phyloP scores from a whole-genome alignment of 306 rosid genomes.

The Adenanthera pavonina region DNA sequence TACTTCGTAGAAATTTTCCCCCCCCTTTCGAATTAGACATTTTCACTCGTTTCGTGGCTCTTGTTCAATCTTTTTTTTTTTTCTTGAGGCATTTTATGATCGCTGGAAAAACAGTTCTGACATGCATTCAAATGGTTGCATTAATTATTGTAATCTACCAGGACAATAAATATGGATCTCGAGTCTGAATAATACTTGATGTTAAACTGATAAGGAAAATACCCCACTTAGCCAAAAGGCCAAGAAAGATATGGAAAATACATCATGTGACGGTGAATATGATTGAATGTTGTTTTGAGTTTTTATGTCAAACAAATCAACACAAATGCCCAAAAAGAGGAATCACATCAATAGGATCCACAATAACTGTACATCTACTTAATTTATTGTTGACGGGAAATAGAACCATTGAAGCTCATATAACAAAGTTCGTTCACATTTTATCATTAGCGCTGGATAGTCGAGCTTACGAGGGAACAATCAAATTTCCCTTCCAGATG shows the following conservation, averaged over 20 bases:
- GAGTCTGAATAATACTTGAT: too few species aligned
- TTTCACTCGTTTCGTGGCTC: too few species aligned
- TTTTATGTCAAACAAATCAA: too few species aligned
- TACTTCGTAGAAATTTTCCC: too few species aligned
- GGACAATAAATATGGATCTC: background rate
- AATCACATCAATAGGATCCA: background rate
- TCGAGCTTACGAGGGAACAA: background rate
- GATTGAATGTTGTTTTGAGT: background rate
- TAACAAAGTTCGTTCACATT: background rate
- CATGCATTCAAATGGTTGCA: conserved; percentile 18
- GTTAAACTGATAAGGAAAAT: too few species aligned
- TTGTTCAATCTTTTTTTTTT: too few species aligned
- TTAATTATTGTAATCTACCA: background rate
- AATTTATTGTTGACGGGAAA: background rate
- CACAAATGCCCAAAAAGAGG: too few species aligned
- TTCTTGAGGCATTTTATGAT: too few species aligned
- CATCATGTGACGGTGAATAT: background rate
- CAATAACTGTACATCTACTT: background rate
- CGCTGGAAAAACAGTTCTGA: background rate
- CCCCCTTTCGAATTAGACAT: too few species aligned
- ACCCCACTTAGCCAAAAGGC: too few species aligned
- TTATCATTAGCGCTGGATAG: background rate
- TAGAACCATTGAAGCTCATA: background rate
- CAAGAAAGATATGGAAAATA: too few species aligned
- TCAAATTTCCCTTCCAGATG: background rate